Conservation (phyloP, 108 stramenopile genomes). For the Mayamaea pseudoterrestris region DNA sequence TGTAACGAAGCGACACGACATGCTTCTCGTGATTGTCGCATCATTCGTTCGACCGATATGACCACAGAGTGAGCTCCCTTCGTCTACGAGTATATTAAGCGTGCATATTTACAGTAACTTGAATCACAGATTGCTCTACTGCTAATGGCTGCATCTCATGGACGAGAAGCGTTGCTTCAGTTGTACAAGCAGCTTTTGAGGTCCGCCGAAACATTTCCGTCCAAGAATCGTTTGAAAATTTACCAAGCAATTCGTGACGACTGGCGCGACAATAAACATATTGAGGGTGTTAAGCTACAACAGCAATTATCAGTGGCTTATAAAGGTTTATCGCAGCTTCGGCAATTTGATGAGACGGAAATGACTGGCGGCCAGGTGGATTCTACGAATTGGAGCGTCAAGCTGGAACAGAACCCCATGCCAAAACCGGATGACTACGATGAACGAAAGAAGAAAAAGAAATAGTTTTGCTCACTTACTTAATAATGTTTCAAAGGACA, state of each 20-base stretch:
- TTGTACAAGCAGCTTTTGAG: conserved; percentile 61
- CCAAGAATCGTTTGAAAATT: conserved; percentile 58
- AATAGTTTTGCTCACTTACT: too few relatives aligned
- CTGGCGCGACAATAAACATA: conserved; percentile 38
- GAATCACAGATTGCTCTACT: too few relatives aligned
- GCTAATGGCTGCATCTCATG: background rate
- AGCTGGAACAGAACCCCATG: conserved; percentile 77
- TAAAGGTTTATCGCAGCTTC: conserved; percentile 66
- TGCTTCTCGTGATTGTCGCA: too few relatives aligned
- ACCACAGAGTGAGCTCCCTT: too few relatives aligned
- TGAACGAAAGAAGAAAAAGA: conserved; percentile 9
- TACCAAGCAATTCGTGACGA: conserved; percentile 71
- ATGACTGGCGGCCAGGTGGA: conserved; percentile 29
- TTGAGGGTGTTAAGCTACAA: conserved; percentile 40
- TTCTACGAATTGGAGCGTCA: conserved; percentile 57
- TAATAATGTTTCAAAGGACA: too few relatives aligned
- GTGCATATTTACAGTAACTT: too few relatives aligned
- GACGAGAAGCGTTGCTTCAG: conserved; percentile 25
- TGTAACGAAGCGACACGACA: too few relatives aligned
- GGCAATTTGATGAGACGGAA: conserved; percentile 45
- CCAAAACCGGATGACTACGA: conserved; percentile 46
- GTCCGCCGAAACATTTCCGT: conserved; percentile 63
- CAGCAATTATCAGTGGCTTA: conserved; percentile 56
- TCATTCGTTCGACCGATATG: too few relatives aligned
- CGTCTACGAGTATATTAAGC: too few relatives aligned